phyloP scores from a whole-genome alignment of 345 rosid species.

The Sonneratia alba region DNA sequence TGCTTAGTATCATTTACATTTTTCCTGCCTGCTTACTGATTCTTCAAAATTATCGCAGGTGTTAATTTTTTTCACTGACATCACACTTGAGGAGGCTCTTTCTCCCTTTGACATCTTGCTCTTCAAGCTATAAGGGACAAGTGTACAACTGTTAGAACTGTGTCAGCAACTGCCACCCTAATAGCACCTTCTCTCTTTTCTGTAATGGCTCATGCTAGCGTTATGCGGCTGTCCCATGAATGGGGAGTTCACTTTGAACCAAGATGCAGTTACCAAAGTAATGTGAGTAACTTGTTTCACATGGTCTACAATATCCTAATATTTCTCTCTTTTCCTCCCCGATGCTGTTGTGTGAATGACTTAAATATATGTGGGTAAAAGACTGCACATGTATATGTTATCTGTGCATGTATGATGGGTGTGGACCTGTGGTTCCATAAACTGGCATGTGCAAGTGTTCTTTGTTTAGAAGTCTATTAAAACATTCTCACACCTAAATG shows the following conservation, averaged over 20 bases:
- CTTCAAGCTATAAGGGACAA: slow-evolving; percentile 1
- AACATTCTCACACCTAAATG: background rate
- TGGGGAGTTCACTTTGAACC: slow-evolving; percentile 27
- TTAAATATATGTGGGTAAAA: background rate
- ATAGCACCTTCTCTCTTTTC: slow-evolving; percentile 14
- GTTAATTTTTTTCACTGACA: background rate
- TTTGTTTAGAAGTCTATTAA: background rate
- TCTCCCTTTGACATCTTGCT: background rate
- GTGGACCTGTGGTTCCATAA: background rate
- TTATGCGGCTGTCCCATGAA: slow-evolving; percentile 45
- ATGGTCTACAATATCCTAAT: background rate
- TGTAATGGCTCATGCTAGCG: slow-evolving; percentile 40
- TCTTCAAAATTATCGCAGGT: slow-evolving; percentile 2
- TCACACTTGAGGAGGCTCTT: background rate
- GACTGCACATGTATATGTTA: background rate
- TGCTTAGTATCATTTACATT: background rate
- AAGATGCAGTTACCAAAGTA: slow-evolving; percentile 20
- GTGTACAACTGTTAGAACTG: background rate
- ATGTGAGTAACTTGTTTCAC: slow-evolving; percentile 5
- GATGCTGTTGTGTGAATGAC: background rate
- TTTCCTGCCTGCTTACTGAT: background rate
- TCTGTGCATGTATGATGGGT: background rate
- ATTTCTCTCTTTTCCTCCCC: background rate
- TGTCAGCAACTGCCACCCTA: slow-evolving; percentile 6
- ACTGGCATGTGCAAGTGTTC: background rate